Percentiles rank a stretch among this genome's conserved stretches.
These are phyloP conservation scores for Orbilia ellipsospora DNA, from an alignment of 2,329 filamentous ascomycete species.

Conservation along the genomic window DNA sequence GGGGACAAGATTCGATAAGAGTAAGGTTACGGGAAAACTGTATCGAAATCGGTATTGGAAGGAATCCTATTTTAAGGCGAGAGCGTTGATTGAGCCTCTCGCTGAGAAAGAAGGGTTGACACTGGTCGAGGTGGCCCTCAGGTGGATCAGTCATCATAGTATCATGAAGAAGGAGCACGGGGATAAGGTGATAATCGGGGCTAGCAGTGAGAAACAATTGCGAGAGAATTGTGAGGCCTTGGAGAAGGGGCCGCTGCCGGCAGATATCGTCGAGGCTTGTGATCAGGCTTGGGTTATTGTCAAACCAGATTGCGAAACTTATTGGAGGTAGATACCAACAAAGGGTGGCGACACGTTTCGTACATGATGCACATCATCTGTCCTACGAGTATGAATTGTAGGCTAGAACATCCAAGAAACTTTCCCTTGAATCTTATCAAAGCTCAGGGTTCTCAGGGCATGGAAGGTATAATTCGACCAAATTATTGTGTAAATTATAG, in stretches of 20 bases:
- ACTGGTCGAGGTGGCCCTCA: conserved; percentile 77
- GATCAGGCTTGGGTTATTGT: conserved; percentile 81
- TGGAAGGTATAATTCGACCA: neutral
- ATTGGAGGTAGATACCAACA: conserved; percentile 35
- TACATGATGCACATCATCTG: too few species aligned
- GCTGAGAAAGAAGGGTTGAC: conserved; percentile 75
- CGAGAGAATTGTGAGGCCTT: conserved; percentile 70
- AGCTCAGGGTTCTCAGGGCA: too few species aligned
- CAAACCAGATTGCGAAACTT: conserved; percentile 64
- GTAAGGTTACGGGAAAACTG: conserved; percentile 71
- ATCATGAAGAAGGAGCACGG: conserved; percentile 65
- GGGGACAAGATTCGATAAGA: conserved; percentile 63
- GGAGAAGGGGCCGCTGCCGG: conserved; percentile 78
- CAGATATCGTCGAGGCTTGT: conserved; percentile 78
- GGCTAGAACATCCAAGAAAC: neutral
- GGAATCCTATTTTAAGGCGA: conserved; percentile 74
- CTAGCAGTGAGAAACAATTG: conserved; percentile 70
- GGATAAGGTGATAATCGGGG: conserved; percentile 72
- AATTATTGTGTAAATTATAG: neutral
- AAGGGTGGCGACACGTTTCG: neutral
- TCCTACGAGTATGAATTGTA: neutral
- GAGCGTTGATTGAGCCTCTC: conserved; percentile 75
- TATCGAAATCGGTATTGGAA: conserved; percentile 80
- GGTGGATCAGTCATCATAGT: conserved; percentile 79
- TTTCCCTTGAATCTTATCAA: too few species aligned